These are phyloP conservation scores for Fagus sylvatica DNA, from an alignment of 306 rosid genomes.

Conservation along the genomic window DNA sequence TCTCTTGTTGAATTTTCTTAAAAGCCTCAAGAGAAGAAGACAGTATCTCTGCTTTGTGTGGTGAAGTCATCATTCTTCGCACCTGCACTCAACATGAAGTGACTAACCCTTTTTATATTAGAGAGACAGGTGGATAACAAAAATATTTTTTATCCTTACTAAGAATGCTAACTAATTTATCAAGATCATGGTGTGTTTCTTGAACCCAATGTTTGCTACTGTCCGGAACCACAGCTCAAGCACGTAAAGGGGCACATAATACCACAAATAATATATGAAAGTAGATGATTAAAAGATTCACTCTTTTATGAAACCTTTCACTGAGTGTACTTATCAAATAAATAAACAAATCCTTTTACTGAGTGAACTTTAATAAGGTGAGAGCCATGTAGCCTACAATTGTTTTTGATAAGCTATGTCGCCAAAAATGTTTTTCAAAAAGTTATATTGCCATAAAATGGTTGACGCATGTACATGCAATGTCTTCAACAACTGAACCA, in stretches of 20 bases:
- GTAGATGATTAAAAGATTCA: constrained; percentile 4
- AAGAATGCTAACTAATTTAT: background rate
- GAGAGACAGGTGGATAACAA: constrained; percentile 13
- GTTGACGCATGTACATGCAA: background rate
- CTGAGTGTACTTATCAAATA: no score
- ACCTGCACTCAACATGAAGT: constrained; percentile 60
- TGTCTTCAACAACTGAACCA: background rate
- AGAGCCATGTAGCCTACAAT: no score
- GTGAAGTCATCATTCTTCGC: constrained; percentile 91
- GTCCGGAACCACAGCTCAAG: constrained; percentile 21
- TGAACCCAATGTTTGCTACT: constrained; percentile 16
- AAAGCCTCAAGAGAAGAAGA: constrained; percentile 97
- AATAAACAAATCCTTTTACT: background rate
- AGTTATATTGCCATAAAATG: background rate
- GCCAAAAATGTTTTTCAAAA: background rate
- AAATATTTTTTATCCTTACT: background rate
- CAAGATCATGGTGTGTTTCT: background rate
- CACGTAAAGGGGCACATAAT: constrained; percentile 19
- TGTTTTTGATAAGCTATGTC: background rate
- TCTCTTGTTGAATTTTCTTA: constrained; percentile 89
- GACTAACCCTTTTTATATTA: constrained; percentile 32
- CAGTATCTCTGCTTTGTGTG: constrained; percentile 96
- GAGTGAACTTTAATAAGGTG: background rate
- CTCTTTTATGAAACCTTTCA: background rate
- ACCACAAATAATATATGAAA: constrained; percentile 5